Evolutionary conservation across 768 basidiomycete species (phyloP).

Genomic region (Suillus weaverae): DNA sequence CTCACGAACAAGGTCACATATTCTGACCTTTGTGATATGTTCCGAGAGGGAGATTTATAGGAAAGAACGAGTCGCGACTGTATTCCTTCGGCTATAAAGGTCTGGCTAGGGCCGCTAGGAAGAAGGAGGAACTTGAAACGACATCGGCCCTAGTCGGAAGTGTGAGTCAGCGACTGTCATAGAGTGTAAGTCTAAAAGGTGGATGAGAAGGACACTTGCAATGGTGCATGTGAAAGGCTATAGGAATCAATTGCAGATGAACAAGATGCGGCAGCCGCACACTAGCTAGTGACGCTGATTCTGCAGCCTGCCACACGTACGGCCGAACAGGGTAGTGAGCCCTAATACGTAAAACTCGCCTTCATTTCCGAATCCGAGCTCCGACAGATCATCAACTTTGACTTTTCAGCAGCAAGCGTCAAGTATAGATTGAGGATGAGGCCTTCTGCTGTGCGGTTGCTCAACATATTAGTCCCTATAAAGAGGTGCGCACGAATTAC

Average conservation of each 20-base stretch:
- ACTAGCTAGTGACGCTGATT: neutral
- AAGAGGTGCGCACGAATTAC: constrained; percentile 62
- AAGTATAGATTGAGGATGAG: constrained; percentile 52
- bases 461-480: constrained; percentile 92
- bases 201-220: neutral
- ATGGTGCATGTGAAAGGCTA: neutral
- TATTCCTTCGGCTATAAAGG: neutral
- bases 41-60: neutral
- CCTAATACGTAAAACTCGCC: neutral
- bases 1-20: neutral
- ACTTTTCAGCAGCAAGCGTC: neutral
- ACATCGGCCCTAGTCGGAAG: neutral
- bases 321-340: neutral
- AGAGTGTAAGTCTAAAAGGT: neutral
- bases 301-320: too few relatives aligned
- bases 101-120: neutral
- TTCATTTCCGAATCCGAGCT: constrained; percentile 10
- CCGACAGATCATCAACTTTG: neutral
- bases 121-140: neutral
- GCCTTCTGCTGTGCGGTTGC: constrained; percentile 64
- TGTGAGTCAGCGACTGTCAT: neutral
- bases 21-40: neutral
- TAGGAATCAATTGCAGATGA: neutral
- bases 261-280: neutral
- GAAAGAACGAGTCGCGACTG: neutral